phyloP scores from a whole-genome alignment of 2,329 filamentous ascomycete genomes.

The Penicillium sclerotiorum region DNA sequence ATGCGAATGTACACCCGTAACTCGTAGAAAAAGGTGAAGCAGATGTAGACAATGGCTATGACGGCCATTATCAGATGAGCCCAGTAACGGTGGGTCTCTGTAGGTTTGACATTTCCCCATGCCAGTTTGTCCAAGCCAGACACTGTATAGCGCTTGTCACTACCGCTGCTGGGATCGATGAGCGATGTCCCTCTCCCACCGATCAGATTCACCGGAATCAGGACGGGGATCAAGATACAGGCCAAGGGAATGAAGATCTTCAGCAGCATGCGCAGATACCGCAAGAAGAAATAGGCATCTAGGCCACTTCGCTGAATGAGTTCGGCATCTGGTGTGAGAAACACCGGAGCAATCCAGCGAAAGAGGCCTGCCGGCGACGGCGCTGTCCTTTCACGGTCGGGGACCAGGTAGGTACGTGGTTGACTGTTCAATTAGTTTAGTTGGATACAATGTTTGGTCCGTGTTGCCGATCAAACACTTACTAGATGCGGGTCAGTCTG shows the following conservation, averaged over 20 bases:
- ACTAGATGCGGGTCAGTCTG: slow-evolving; percentile 83
- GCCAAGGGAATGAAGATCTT: slow-evolving; percentile 90
- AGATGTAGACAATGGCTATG: slow-evolving; percentile 78
- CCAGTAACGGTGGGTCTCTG: slow-evolving; percentile 71
- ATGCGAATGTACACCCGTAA: slow-evolving; percentile 86
- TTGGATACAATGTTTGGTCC: not conserved
- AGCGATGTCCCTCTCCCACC: slow-evolving; percentile 66
- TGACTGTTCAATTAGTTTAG: slow-evolving; percentile 55
- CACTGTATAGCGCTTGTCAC: slow-evolving; percentile 48
- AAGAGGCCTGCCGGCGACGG: slow-evolving; percentile 64
- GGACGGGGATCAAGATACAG: slow-evolving; percentile 75
- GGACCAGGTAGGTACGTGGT: slow-evolving; percentile 82
- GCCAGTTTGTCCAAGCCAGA: slow-evolving; percentile 79
- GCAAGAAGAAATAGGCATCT: slow-evolving; percentile 95
- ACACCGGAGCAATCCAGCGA: slow-evolving; percentile 60
- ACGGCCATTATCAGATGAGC: slow-evolving; percentile 83
- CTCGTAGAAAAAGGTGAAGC: slow-evolving; percentile 83
- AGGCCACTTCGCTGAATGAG: slow-evolving; percentile 94
- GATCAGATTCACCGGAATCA: slow-evolving; percentile 81
- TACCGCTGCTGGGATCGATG: slow-evolving; percentile 34
- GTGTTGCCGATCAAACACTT: slow-evolving; percentile 36
- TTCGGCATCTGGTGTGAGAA: slow-evolving; percentile 72
- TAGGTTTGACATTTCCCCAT: slow-evolving; percentile 76
- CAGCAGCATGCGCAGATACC: slow-evolving; percentile 82
- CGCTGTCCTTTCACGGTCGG: slow-evolving; percentile 78